Evolutionary conservation across 768 basidiomycete genomes (phyloP).

Genomic region (Russula earlei): DNA sequence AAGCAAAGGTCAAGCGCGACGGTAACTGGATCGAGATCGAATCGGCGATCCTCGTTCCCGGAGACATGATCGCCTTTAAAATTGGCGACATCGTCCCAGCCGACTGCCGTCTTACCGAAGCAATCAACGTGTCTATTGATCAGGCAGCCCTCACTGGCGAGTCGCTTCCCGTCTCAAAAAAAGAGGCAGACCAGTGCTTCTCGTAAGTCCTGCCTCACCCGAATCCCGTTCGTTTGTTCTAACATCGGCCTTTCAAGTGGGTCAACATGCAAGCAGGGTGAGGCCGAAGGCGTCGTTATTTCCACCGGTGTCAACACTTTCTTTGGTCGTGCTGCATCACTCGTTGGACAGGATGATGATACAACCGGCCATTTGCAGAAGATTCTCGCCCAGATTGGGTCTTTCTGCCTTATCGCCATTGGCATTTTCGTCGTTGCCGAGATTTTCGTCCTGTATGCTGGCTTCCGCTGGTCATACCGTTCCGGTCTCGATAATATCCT

Average conservation of each 20-base stretch:
- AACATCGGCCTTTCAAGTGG: slow-evolving; percentile 41
- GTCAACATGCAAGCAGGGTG: slow-evolving; percentile 98
- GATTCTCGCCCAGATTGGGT: slow-evolving; percentile 95
- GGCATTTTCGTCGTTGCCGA: slow-evolving; percentile 93
- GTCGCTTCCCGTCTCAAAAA: slow-evolving; percentile 89
- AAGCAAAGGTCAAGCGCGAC: slow-evolving; percentile 86
- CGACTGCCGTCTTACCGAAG: slow-evolving; percentile 93
- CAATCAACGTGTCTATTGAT: slow-evolving; percentile 96
- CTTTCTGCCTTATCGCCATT: slow-evolving; percentile 94
- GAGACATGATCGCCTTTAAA: slow-evolving; percentile 96
- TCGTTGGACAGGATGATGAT: slow-evolving; percentile 96
- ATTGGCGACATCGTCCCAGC: slow-evolving; percentile 98
- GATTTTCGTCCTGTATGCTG: slow-evolving; percentile 88
- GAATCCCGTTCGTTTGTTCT: slow-evolving; percentile 6
- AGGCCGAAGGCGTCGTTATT: slow-evolving; percentile 97
- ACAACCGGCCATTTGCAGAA: slow-evolving; percentile 97
- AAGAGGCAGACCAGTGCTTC: slow-evolving; percentile 93
- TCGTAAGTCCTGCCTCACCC: slow-evolving; percentile 53
- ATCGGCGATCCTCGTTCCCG: slow-evolving; percentile 81
- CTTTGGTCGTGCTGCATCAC: slow-evolving; percentile 96
- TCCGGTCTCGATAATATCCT: slow-evolving; percentile 95
- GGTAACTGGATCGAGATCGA: slow-evolving; percentile 87
- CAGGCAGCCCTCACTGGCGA: slow-evolving; percentile 98
- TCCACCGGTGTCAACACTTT: slow-evolving; percentile 97
- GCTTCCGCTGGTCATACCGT: slow-evolving; percentile 85